Percentiles rank a stretch among this genome's conserved stretches.
phyloP scores from a whole-genome alignment of 192 early-diverging fungal genomes.

The Coemansia sp. region DNA sequence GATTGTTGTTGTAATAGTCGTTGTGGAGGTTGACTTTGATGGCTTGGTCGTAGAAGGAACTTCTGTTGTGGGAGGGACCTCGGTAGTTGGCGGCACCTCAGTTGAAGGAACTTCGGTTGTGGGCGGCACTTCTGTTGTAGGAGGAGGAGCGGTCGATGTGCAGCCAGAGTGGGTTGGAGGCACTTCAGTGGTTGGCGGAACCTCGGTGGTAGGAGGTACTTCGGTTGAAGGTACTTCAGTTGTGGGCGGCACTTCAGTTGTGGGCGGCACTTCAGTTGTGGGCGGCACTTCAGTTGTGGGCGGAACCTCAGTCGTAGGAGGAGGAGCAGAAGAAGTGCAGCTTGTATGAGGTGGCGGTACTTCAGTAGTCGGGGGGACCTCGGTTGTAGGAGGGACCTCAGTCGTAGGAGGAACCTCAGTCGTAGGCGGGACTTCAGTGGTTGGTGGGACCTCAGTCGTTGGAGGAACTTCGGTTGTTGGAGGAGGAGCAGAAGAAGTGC shows the following conservation, averaged over 20 bases:
- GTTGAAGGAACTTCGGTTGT: conserved; percentile 5
- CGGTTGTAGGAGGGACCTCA: conserved; percentile 18
- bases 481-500: conserved; percentile 5
- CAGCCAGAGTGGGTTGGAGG: conserved; percentile 19
- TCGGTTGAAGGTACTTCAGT: conserved; percentile 9
- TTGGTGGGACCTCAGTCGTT: conserved; percentile 22
- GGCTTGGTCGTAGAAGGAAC: conserved; percentile 11
- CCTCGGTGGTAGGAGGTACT: conserved; percentile 9
- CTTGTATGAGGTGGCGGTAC: conserved; percentile 9
- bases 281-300: conserved; percentile 9
- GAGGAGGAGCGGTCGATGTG: not conserved
- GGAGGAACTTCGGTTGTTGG: conserved; percentile 23
- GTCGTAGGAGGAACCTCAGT: conserved; percentile 14
- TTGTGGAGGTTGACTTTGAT: conserved; percentile 28
- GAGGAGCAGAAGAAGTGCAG: conserved; percentile 7
- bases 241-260: conserved; percentile 15
- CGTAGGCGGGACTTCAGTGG: not conserved
- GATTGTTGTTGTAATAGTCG: conserved; percentile 40
- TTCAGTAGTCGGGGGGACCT: conserved; percentile 12
- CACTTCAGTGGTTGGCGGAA: conserved; percentile 9
- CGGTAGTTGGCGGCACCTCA: not conserved
- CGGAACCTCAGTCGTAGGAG: conserved; percentile 6
- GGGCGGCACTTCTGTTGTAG: not conserved
- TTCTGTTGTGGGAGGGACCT: not conserved
- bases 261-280: conserved; percentile 14